phyloP scores from a whole-genome alignment of 1,284 basidiomycete genomes.

The Cyathus olla region DNA sequence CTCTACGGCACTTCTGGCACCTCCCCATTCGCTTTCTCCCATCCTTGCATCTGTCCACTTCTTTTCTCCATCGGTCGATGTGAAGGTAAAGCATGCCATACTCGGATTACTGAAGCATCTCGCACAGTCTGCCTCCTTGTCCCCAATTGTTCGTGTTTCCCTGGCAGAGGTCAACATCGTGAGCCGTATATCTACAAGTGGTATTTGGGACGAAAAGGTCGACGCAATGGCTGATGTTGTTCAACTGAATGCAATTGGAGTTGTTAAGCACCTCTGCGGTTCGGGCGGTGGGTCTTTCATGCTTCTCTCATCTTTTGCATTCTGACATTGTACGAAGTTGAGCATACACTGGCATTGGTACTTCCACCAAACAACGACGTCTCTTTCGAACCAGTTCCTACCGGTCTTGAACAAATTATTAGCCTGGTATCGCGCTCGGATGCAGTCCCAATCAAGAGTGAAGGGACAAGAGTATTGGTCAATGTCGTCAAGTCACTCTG shows the following conservation, averaged over 20 bases:
- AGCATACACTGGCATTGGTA: conserved; percentile 70
- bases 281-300: conserved; percentile 67
- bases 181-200: conserved; percentile 69
- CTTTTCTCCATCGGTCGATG: conserved; percentile 66
- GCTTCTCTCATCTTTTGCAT: conserved; percentile 10
- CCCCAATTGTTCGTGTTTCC: conserved; percentile 66
- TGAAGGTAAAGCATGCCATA: conserved; percentile 88
- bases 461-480: conserved; percentile 89
- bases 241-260: conserved; percentile 89
- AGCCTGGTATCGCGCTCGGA: conserved; percentile 85
- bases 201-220: conserved; percentile 76
- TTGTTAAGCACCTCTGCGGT: conserved; percentile 90
- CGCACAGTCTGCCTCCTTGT: conserved; percentile 76
- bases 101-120: conserved; percentile 89
- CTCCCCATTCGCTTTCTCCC: conserved; percentile 63
- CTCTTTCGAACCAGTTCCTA: conserved; percentile 33
- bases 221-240: conserved; percentile 87
- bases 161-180: conserved; percentile 78
- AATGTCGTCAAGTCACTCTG: conserved; percentile 83
- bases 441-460: conserved; percentile 86
- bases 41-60: conserved; percentile 61
- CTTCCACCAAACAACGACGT: conserved; percentile 46
- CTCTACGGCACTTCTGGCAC: conserved; percentile 68
- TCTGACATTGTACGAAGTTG: conserved; percentile 54
- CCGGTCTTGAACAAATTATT: conserved; percentile 78